Conservation (phyloP, 2,329 filamentous ascomycete genomes). For the Colletotrichum lupini region DNA sequence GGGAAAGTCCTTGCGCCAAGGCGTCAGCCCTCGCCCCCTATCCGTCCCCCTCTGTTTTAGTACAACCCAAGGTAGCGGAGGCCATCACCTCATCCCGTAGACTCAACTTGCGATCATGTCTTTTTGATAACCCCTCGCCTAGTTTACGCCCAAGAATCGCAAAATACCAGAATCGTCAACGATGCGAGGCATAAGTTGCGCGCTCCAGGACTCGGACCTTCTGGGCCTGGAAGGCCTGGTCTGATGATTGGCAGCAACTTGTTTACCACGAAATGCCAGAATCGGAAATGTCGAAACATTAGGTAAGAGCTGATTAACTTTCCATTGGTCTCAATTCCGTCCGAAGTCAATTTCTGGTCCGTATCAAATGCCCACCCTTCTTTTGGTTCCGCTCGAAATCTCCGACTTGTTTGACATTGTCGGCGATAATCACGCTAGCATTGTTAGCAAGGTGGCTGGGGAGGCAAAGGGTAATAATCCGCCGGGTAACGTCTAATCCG, state of each 20-base stretch:
- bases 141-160: not conserved
- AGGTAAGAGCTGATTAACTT: not conserved
- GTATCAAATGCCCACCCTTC: not conserved
- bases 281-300: not conserved
- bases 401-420: not conserved
- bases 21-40: too few species aligned
- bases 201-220: not conserved
- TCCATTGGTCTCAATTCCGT: not conserved
- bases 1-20: not conserved
- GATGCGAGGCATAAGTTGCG: not conserved
- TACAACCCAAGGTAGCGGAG: too few species aligned
- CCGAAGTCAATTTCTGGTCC: not conserved
- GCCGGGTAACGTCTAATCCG: not conserved
- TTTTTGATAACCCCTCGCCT: not conserved
- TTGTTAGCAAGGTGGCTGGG: not conserved
- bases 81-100: not conserved
- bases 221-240: not conserved
- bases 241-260: not conserved
- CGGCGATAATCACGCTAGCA: not conserved
- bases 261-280: not conserved
- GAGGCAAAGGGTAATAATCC: not conserved
- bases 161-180: not conserved
- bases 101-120: not conserved
- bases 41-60: too few species aligned
- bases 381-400: not conserved